Percentiles rank a stretch among this genome's conserved stretches.
Evolutionary conservation across 192 early-diverging fungal species (phyloP).

Genomic region (Coemansia pectinata): DNA sequence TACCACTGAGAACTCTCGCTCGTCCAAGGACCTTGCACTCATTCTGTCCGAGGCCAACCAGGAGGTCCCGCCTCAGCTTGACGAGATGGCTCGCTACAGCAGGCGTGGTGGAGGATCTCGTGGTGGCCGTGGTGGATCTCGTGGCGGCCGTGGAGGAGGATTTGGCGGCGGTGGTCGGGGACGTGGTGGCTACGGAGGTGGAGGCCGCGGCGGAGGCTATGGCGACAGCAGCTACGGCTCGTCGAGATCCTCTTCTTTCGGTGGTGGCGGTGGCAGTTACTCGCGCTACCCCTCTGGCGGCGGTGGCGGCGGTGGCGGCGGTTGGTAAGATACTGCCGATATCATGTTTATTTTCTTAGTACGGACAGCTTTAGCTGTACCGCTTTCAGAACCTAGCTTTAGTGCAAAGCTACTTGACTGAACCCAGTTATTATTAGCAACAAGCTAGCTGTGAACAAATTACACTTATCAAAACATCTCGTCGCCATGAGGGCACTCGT

Average conservation of each 20-base stretch:
- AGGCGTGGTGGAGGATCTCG: constrained; percentile 51
- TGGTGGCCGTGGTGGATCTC: constrained; percentile 22
- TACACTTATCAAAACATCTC: constrained; percentile 60
- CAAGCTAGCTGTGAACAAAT: not conserved
- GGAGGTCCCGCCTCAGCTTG: constrained; percentile 76
- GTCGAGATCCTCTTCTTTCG: not conserved
- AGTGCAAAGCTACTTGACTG: not conserved
- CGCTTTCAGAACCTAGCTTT: not conserved
- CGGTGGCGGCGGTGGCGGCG: constrained; percentile 17
- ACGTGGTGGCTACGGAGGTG: constrained; percentile 28
- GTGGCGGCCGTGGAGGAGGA: constrained; percentile 22
- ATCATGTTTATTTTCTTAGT: not conserved
- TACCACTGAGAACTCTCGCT: constrained; percentile 82
- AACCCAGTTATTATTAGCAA: not conserved
- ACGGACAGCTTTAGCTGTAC: not conserved
- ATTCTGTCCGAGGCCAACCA: constrained; percentile 92
- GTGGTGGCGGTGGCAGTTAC: constrained; percentile 12
- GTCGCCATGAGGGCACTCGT: constrained; percentile 70
- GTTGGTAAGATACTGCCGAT: constrained; percentile 7
- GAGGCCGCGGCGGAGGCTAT: constrained; percentile 19
- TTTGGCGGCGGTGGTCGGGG: constrained; percentile 20
- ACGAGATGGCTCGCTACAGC: constrained; percentile 67
- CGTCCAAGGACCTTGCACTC: constrained; percentile 79
- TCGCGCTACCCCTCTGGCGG: constrained; percentile 26
- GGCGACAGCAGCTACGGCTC: constrained; percentile 7